These are phyloP conservation scores for Xylariaceae sp. DNA, from an alignment of 2,329 filamentous ascomycete species.

Conservation along the genomic window DNA sequence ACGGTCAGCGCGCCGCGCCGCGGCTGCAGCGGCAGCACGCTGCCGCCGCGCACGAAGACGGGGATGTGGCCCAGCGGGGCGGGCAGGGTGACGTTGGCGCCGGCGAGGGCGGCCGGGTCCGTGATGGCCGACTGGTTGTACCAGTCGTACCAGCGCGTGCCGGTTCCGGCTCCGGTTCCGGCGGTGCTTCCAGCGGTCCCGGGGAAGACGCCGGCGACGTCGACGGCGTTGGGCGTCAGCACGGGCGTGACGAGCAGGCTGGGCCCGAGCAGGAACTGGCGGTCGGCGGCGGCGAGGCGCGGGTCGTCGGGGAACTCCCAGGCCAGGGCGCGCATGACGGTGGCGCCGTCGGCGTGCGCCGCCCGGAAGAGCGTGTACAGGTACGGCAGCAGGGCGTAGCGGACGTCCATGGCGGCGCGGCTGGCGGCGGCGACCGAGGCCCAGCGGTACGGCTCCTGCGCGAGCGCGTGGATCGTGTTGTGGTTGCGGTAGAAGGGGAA, in stretches of 20 bases:
- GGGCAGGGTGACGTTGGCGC: slow-evolving; percentile 13
- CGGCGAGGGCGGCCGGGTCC: slow-evolving; percentile 5
- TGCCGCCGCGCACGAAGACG: slow-evolving; percentile 54
- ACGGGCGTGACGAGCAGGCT: slow-evolving; percentile 39
- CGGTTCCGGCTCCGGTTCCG: not conserved
- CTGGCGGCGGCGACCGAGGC: slow-evolving; percentile 51
- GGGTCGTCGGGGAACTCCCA: slow-evolving; percentile 54
- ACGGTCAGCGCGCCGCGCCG: slow-evolving; percentile 45
- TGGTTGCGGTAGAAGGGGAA: slow-evolving; percentile 71
- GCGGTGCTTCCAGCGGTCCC: no score
- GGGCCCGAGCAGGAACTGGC: slow-evolving; percentile 40
- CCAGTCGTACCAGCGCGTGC: slow-evolving; percentile 31
- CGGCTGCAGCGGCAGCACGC: slow-evolving; percentile 52
- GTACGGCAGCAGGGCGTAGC: slow-evolving; percentile 67
- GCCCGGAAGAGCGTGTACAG: slow-evolving; percentile 62
- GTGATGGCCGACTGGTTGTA: slow-evolving; percentile 37
- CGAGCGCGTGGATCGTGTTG: slow-evolving; percentile 42
- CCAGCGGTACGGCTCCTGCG: slow-evolving; percentile 70
- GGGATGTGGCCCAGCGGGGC: slow-evolving; percentile 39
- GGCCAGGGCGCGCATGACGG: slow-evolving; percentile 60
- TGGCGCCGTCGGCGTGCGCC: slow-evolving; percentile 55
- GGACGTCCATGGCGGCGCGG: slow-evolving; percentile 56
- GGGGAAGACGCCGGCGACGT: slow-evolving; percentile 34
- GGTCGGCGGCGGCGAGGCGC: slow-evolving; percentile 32
- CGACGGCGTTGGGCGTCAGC: slow-evolving; percentile 33